Base-by-base conservation (phyloP, 768 basidiomycete genomes). In the Tylopilus felleus region DNA sequence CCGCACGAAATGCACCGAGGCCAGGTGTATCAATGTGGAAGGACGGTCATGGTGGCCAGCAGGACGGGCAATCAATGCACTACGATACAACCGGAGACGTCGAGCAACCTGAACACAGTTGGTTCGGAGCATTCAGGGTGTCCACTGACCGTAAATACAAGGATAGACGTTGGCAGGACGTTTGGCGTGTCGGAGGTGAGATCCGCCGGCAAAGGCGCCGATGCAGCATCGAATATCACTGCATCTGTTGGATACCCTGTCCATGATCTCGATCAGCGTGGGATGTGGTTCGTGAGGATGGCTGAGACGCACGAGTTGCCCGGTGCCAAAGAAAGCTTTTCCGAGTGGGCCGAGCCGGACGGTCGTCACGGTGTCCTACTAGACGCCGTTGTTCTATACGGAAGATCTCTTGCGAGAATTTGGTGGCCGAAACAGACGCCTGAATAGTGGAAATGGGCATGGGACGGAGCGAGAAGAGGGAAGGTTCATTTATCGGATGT, bases 401-500 rank as follows among this genome's bases (percentile, higher is more conserved):
- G 83, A 86, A 53, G 77, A 67, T 9, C 83, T 14, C 86, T 77
- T 2, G 85, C 80, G 54, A 96, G 61, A 61, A 92, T 85, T 60
- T 94, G 92, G 70, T 94, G 92, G 0, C 92, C 94, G 60, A 94
- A 98, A 69, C 95, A 98, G 47, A 97, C 88, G 1, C 92, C 87
- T 90, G 60, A 42, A 10, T 22, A 19, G 8, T 4, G 21, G 21
- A 1, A 36, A 19, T 35, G 4, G 25, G 23, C 47, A 5, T 8
- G 45, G 51, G 6, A 62, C 5, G n/a, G 4, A 17, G 22, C 8
- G 16, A 44, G 1, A n/a, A 10, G 14, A 2, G n/a, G n/a, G n/a
- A n/a, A n/a, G n/a, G 2, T 35, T 17, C 17, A 8, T 71, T 46
- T 53, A 84, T 86, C 93, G 35, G 94, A 81, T 17, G 97, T 68